Evolutionary conservation across 768 basidiomycete genomes (phyloP).

Genomic region (Naganishia kalamii): DNA sequence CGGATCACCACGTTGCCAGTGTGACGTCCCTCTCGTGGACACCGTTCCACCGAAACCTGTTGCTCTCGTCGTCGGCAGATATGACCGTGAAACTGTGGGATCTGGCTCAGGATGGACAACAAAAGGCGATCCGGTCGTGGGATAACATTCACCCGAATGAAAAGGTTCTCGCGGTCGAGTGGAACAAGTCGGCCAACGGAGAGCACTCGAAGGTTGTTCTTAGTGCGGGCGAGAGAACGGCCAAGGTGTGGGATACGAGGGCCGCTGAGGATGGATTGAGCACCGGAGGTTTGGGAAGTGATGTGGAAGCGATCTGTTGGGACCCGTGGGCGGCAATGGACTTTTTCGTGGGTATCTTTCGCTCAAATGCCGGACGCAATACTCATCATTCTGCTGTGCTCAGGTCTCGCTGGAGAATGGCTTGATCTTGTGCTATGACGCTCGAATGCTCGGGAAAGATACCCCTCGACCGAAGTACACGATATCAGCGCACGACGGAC

Average conservation of each 20-base stretch:
- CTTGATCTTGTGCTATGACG: conserved; percentile 84
- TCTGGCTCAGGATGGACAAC: conserved; percentile 60
- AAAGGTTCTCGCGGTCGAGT: conserved; percentile 92
- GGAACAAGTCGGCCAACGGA: conserved; percentile 61
- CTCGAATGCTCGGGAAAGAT: conserved; percentile 64
- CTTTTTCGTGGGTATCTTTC: conserved; percentile 64
- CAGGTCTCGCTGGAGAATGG: conserved; percentile 95
- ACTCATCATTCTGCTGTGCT: not conserved
- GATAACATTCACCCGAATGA: conserved; percentile 61
- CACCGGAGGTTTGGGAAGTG: conserved; percentile 69
- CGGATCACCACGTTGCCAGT: conserved; percentile 82
- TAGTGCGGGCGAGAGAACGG: conserved; percentile 88
- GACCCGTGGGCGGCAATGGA: conserved; percentile 85
- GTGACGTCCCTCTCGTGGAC: conserved; percentile 95
- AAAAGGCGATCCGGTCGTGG: conserved; percentile 73
- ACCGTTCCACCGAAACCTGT: conserved; percentile 72
- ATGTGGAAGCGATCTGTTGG: conserved; percentile 91
- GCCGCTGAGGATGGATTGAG: conserved; percentile 74
- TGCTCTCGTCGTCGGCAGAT: conserved; percentile 89
- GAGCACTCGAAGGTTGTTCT: conserved; percentile 77
- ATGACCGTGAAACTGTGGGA: conserved; percentile 97
- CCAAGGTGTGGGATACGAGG: conserved; percentile 87
- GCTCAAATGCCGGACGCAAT: not conserved
- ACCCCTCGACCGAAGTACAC: conserved; percentile 60
- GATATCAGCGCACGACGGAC: conserved; percentile 85